Base-by-base conservation (phyloP, 305 asterid species). In the Rubia balearica region DNA sequence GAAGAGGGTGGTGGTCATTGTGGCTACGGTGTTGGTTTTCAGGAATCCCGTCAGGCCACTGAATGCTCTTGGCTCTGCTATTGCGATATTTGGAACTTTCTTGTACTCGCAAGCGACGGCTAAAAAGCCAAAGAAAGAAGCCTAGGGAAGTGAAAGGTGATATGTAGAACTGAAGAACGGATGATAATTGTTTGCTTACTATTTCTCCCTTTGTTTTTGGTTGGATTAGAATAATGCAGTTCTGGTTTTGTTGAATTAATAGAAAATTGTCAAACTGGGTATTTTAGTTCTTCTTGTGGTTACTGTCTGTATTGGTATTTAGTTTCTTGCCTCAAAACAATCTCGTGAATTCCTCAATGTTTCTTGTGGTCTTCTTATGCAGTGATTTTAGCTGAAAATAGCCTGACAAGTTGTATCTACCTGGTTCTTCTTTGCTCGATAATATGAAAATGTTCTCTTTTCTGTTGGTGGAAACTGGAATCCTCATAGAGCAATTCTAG, bases 1-100 rank as follows among this genome's bases (percentile, higher is more conserved):
- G 81, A 78, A 78, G 65, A 65, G 78, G 55, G 81, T 78, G 45
- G 81, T 78, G 73, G 81, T 78, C n/a, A 78, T 78, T 70, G 62
- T 78, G 55, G 77, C 78, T 13, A 78, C 78, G 0, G 78, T 78
- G 5, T 48, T 78, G 45, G 78, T 78, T 48, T 78, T 78, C 76
- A 65, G 78, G 61, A 78, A 78, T 66, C 81, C 78, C 0, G 81
- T 78, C 36, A 65, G 78, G 81, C 81, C 78, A 33, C 67, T 74
- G 66, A 78, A 78, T 48, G 78, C 81, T 19, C 78, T 78, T 33
- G 78, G 81, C 16, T 78, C 81, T 48, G 78, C 81, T 43, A 70
- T 78, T 78, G 81, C 78, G 0, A 74, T 78, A 42, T 74, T 73
- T 16, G 81, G 81, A 36, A 78, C 78, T 24, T 78, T 74, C 78